phyloP scores from a whole-genome alignment of 306 rosid species.

The Vigna mungo region DNA sequence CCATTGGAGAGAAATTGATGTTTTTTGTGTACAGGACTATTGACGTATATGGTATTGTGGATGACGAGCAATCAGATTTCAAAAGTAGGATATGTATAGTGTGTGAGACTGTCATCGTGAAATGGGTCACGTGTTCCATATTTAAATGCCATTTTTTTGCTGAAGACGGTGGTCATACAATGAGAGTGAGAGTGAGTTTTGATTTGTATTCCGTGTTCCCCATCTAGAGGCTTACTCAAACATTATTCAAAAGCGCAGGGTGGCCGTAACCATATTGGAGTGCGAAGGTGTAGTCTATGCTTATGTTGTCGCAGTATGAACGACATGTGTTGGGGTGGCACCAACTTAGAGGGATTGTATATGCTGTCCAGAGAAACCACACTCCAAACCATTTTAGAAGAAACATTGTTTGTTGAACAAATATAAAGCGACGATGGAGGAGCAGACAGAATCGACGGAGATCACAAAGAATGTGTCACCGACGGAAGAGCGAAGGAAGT shows the following conservation, averaged over 20 bases:
- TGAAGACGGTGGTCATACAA: constrained; percentile 27
- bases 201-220: constrained; percentile 41
- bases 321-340: constrained; percentile 58
- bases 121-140: background rate
- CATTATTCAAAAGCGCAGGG: constrained; percentile 53
- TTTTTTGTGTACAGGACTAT: constrained; percentile 54
- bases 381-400: constrained; percentile 21
- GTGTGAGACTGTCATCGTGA: constrained; percentile 7
- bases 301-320: constrained; percentile 90
- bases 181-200: constrained; percentile 35
- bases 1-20: background rate
- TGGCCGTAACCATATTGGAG: constrained; percentile 90
- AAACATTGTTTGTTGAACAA: too few species aligned
- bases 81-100: background rate
- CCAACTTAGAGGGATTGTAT: constrained; percentile 25
- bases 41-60: constrained; percentile 51
- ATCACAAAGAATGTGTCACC: too few species aligned
- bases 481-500: too few species aligned
- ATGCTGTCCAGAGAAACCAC: constrained; percentile 44
- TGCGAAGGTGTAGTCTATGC: constrained; percentile 86
- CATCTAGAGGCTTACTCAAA: background rate
- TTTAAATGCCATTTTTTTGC: constrained; percentile 46
- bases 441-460: too few species aligned
- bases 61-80: constrained; percentile 41
- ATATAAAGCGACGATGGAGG: too few species aligned